These are phyloP conservation scores for Corchorus capsularis DNA, from an alignment of 345 rosid genomes.

Conservation along the genomic window DNA sequence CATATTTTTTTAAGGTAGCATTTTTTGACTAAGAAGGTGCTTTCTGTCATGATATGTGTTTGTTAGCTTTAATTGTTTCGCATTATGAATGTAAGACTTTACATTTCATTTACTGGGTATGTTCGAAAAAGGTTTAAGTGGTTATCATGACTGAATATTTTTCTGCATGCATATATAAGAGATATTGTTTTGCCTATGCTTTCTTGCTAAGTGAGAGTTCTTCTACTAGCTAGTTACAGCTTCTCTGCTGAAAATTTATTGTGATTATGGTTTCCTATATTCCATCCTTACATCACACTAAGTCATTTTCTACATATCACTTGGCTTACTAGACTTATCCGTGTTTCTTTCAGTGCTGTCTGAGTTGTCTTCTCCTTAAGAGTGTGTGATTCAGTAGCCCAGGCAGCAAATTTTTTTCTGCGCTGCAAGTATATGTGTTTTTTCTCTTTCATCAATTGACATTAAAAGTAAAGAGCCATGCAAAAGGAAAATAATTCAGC, in stretches of 20 bases:
- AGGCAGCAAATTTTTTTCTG: slow-evolving; percentile 12
- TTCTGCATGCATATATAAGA: background rate
- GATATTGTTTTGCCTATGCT: slow-evolving; percentile 6
- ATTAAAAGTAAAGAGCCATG: slow-evolving; percentile 44
- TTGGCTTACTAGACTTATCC: background rate
- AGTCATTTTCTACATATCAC: background rate
- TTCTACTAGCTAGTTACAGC: slow-evolving; percentile 1
- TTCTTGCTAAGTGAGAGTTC: background rate
- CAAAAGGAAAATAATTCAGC: slow-evolving; percentile 53
- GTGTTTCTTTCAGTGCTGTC: background rate
- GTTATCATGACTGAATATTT: background rate
- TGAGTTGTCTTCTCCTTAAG: slow-evolving; percentile 9
- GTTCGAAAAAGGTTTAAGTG: background rate
- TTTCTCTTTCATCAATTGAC: background rate
- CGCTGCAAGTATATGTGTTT: background rate
- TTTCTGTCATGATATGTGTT: slow-evolving; percentile 1
- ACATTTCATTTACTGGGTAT: background rate
- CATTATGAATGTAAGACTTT: background rate
- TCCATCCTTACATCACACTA: background rate
- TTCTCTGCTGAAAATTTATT: background rate
- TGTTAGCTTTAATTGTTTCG: background rate
- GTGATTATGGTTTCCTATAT: background rate
- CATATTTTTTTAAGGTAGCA: slow-evolving; percentile 1
- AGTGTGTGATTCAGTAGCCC: slow-evolving; percentile 13
- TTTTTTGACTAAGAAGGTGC: background rate